A percentile compares a stretch with the other conserved stretches of the same genome.
Conservation (phyloP, 495 filamentous ascomycete genomes). For the Lasiosphaeria miniovina region DNA sequence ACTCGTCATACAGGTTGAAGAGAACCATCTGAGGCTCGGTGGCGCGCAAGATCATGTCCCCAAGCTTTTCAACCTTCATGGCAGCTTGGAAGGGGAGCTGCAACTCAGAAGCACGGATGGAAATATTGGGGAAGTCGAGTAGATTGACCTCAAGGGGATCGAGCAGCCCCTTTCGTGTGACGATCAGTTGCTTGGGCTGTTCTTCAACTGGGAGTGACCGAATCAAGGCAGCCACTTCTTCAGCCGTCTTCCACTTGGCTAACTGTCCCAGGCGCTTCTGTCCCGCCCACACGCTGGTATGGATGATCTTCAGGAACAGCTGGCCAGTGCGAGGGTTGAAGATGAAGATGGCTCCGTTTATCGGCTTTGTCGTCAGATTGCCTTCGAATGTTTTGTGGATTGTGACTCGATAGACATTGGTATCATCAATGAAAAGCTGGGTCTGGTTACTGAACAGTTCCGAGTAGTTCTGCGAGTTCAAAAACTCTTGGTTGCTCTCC, state of each 20-base stretch:
- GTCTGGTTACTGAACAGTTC: slow-evolving; percentile 99
- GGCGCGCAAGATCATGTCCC: slow-evolving; percentile 97
- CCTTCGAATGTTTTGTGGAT: slow-evolving; percentile 99
- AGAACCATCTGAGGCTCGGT: slow-evolving; percentile 99
- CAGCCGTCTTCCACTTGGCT: slow-evolving; percentile 99
- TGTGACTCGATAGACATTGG: slow-evolving; percentile 98
- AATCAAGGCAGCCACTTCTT: slow-evolving; percentile 98
- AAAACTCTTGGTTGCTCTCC: slow-evolving; percentile 98
- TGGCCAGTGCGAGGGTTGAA: slow-evolving; percentile 98
- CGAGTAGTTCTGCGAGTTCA: slow-evolving; percentile 99
- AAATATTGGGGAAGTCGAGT: slow-evolving; percentile 98
- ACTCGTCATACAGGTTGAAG: slow-evolving; percentile 99
- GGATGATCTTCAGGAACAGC: slow-evolving; percentile 98
- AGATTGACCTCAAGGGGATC: slow-evolving; percentile 97
- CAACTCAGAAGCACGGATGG: slow-evolving; percentile 95
- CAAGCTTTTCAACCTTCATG: slow-evolving; percentile 99
- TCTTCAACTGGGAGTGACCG: slow-evolving; percentile 96
- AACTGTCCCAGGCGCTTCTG: slow-evolving; percentile 98
- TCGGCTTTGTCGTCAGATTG: slow-evolving; percentile 98
- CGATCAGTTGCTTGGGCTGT: slow-evolving; percentile 98
- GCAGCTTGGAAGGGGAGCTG: slow-evolving; percentile 99
- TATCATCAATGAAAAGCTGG: slow-evolving; percentile 98
- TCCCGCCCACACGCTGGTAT: slow-evolving; percentile 98
- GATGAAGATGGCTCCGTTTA: slow-evolving; percentile 99
- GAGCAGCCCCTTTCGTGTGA: slow-evolving; percentile 93